Conservation (phyloP, 1,284 basidiomycete genomes). For the Boletellus deceptivus region DNA sequence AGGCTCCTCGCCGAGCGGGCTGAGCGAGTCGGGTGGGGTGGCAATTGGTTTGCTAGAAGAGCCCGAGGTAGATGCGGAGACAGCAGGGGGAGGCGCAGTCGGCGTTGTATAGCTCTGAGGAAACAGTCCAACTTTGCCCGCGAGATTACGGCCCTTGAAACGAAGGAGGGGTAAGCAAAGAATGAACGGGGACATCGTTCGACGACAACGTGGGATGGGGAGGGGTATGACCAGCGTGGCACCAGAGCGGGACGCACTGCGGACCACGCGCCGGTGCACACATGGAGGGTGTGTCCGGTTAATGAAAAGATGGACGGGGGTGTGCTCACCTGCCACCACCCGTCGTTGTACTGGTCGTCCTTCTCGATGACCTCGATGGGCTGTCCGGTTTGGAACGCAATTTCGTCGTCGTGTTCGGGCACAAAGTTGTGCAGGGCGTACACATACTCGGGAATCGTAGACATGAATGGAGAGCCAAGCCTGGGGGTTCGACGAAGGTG, state of each 20-base stretch:
- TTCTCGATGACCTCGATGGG: constrained; percentile 88
- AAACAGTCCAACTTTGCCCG: constrained; percentile 86
- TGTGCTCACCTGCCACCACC: constrained; percentile 94
- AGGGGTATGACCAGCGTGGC: constrained; percentile 10
- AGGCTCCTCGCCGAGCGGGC: constrained; percentile 44
- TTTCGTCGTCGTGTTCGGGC: constrained; percentile 94
- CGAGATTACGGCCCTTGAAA: constrained; percentile 76
- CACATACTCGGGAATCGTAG: constrained; percentile 53
- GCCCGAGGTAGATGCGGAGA: constrained; percentile 21
- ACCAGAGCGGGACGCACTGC: background rate
- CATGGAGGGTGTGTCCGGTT: constrained; percentile 5
- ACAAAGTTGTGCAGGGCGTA: constrained; percentile 84
- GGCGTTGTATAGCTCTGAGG: constrained; percentile 87
- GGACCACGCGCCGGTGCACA: constrained; percentile 13
- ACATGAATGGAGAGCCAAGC: background rate
- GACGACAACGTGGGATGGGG: constrained; percentile 16
- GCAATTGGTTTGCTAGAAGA: constrained; percentile 25
- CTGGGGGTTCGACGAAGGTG: background rate
- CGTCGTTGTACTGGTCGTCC: constrained; percentile 93
- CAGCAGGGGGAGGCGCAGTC: constrained; percentile 41
- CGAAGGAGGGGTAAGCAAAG: constrained; percentile 21
- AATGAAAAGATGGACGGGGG: constrained; percentile 15
- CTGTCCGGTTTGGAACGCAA: constrained; percentile 85
- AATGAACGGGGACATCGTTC: constrained; percentile 25
- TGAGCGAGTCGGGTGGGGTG: constrained; percentile 35